phyloP scores from a whole-genome alignment of 2,329 filamentous ascomycete species.

The Aschersonia sp. region DNA sequence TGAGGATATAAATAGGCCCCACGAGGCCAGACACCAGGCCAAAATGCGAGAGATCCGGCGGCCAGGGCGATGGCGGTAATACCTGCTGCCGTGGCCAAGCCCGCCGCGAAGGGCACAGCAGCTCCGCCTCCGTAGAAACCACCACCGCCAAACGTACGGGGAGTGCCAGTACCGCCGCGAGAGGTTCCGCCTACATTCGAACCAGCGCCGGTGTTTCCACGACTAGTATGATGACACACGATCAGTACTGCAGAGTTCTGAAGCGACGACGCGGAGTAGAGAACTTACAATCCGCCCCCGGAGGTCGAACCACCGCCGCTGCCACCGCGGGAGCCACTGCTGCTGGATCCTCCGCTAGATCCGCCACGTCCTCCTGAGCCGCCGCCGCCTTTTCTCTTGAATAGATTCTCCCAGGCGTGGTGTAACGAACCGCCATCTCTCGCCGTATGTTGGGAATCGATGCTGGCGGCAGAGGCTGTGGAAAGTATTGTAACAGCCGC shows the following conservation, averaged over 20 bases:
- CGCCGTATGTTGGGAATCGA: slow-evolving; percentile 10
- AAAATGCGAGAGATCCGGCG: slow-evolving; percentile 36
- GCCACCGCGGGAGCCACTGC: slow-evolving; percentile 9
- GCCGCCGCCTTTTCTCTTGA: slow-evolving; percentile 43
- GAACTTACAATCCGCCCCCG: slow-evolving; percentile 5
- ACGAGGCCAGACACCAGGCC: slow-evolving; percentile 51
- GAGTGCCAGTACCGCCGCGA: slow-evolving; percentile 39
- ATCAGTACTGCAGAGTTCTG: neutral
- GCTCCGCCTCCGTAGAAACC: slow-evolving; percentile 55
- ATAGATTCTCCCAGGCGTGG: slow-evolving; percentile 28
- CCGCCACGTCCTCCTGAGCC: slow-evolving; percentile 32
- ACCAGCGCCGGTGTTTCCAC: slow-evolving; percentile 12
- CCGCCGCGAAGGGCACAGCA: slow-evolving; percentile 42
- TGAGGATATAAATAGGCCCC: slow-evolving; percentile 45
- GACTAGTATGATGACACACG: slow-evolving; percentile 8
- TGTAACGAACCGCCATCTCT: slow-evolving; percentile 10
- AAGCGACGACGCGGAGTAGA: neutral
- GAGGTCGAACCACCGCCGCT: slow-evolving; percentile 6
- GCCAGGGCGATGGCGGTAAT: slow-evolving; percentile 36
- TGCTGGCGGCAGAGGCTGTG: slow-evolving; percentile 2
- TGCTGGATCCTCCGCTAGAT: neutral
- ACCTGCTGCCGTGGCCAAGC: slow-evolving; percentile 35
- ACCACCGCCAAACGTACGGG: slow-evolving; percentile 45
- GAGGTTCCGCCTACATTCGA: slow-evolving; percentile 37
- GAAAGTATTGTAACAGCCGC: slow-evolving; percentile 2